A percentile compares a stretch with the other conserved stretches of the same genome.
Conservation (phyloP, 169 alveolate genomes). For the Amoebophrya sp. region DNA sequence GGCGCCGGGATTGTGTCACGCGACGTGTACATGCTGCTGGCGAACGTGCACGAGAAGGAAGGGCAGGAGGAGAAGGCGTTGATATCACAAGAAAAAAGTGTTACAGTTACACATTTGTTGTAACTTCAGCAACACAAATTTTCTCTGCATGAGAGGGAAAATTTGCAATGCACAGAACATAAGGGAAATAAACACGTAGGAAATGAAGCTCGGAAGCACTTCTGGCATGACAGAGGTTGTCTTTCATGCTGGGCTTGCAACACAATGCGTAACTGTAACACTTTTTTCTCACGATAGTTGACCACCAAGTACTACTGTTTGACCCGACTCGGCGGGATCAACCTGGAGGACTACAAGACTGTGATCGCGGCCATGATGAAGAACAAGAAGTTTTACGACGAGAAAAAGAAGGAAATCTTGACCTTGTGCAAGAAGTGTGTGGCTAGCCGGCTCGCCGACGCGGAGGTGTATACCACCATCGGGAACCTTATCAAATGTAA, state of each 20-base stretch:
- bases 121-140: too few relatives aligned
- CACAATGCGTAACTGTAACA: too few relatives aligned
- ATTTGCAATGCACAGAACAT: too few relatives aligned
- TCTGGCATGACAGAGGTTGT: too few relatives aligned
- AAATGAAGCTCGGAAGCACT: too few relatives aligned
- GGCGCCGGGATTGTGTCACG: neutral
- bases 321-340: neutral
- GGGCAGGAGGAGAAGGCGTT: neutral
- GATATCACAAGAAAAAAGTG: too few relatives aligned
- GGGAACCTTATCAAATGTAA: too few relatives aligned
- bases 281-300: too few relatives aligned
- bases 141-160: too few relatives aligned
- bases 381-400: neutral
- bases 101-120: too few relatives aligned
- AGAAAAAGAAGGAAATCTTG: neutral
- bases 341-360: neutral
- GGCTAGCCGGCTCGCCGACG: neutral
- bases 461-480: neutral
- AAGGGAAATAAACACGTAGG: too few relatives aligned
- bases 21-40: slow-evolving; percentile 5
- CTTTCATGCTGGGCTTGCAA: too few relatives aligned
- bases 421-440: neutral
- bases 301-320: neutral
- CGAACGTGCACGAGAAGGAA: slow-evolving; percentile 18
- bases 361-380: neutral